Evolutionary conservation across 75 land plant genomes (phyloP), one percentile per base, ranked within the genome.

Genomic region (Sequoiadendron giganteum): DNA sequence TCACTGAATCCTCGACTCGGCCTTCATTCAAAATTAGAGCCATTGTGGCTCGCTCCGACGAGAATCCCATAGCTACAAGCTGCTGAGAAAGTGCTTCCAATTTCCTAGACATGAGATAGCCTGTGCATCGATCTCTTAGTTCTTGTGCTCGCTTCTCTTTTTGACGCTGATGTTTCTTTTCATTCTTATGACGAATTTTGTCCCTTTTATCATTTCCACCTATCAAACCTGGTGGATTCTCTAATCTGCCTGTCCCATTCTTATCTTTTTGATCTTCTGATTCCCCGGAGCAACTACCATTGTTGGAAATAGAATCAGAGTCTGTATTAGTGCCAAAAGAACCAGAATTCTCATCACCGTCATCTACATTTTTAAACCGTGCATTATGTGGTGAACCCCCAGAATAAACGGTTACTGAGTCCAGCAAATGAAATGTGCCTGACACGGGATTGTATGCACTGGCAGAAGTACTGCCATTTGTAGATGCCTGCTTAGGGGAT

Each of bases 11-110:
- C 43, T 97, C 97, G 55, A 97, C 91, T 78, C 89, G 90, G 36
- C 99, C 99, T 89, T 96, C 99, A 88, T 97, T 97, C 68, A 92
- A 52, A 32, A 97, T 97, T 16, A 97, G 95, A 80, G 99, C 99
- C 94, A 95, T 92, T n/a, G 97, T 96, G 28, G 97, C 97, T 10
- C 93, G 93, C 25, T 97, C 99, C 19, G 91, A 86, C 54, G 97
- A 86, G 85, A 97, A 96, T 1, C 99, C 99, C 99, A 97, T 97
- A 8, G 91, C 94, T 21, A 94, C 97, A 90, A 97, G 93, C 87
- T 97, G 93, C 70, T 95, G 95, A 77, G 97, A 80, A 86, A 95
- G 96, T 43, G 86, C 87, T 87, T 97, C 97, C 42, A 97, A 92
- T 75, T 96, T 97, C 55, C 99, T 92, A 13, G 99, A 95, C 95